Evolutionary conservation across 129 eudicot genomes (phyloP).

Genomic region (Cynara cardunculus): DNA sequence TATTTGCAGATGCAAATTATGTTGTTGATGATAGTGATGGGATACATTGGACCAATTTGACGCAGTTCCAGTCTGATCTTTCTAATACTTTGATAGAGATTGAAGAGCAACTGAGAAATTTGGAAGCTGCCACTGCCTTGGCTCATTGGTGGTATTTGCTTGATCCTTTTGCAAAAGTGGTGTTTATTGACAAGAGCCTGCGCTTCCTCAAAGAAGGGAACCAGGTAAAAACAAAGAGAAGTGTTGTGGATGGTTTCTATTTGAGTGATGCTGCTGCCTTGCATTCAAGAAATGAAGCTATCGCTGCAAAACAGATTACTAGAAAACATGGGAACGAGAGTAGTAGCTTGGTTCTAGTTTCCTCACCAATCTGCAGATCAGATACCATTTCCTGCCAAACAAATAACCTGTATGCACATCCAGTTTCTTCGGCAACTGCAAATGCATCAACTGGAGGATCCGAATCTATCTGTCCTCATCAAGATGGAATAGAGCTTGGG

Average conservation of each 20-base stretch:
- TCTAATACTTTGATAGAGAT: slow-evolving; percentile 45
- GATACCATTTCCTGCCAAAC: slow-evolving; percentile 28
- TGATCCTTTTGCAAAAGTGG: slow-evolving; percentile 82
- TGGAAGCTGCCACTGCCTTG: slow-evolving; percentile 50
- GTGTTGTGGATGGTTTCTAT: slow-evolving; percentile 36
- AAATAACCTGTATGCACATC: slow-evolving; percentile 33
- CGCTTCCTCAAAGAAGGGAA: slow-evolving; percentile 65
- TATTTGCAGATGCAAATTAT: slow-evolving; percentile 40
- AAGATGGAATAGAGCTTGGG: slow-evolving; percentile 27
- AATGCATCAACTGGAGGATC: slow-evolving; percentile 30
- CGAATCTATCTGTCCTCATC: slow-evolving; percentile 27
- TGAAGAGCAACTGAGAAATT: slow-evolving; percentile 38
- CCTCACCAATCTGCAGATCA: slow-evolving; percentile 31
- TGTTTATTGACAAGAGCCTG: slow-evolving; percentile 66
- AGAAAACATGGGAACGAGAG: slow-evolving; percentile 25
- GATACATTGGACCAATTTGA: slow-evolving; percentile 57
- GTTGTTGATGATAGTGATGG: slow-evolving; percentile 35
- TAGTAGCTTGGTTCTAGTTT: slow-evolving; percentile 11
- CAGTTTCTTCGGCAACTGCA: slow-evolving; percentile 34
- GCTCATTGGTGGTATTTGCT: slow-evolving; percentile 83
- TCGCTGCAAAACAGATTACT: slow-evolving; percentile 6
- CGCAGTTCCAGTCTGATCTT: slow-evolving; percentile 66
- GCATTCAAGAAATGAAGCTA: slow-evolving; percentile 16
- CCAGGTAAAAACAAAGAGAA: slow-evolving; percentile 49
- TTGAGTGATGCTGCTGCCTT: slow-evolving; percentile 14